Percentiles rank a stretch among this genome's conserved stretches.
Conservation (phyloP, 176 grass and related monocot genomes). For the Hyparrhenia diplandra region DNA sequence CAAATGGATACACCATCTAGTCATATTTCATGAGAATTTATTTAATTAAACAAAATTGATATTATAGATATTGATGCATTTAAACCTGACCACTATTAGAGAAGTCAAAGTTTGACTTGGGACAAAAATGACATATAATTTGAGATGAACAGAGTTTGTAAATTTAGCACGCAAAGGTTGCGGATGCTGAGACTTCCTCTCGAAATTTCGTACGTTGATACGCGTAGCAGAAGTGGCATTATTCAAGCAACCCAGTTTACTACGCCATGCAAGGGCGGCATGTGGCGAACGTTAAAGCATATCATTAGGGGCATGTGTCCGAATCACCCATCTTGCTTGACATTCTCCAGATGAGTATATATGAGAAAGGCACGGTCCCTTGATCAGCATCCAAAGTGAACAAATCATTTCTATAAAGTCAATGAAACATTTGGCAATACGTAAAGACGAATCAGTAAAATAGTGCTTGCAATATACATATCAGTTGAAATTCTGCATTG, state of each 20-base stretch:
- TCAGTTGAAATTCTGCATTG: background rate
- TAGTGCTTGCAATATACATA: background rate
- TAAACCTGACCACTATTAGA: background rate
- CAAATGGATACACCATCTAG: background rate
- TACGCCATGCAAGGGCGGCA: background rate
- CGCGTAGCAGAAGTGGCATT: background rate
- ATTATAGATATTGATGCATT: background rate
- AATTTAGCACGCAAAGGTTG: background rate
- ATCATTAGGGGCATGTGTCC: background rate
- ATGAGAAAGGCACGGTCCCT: slow-evolving; percentile 16
- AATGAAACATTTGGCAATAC: background rate
- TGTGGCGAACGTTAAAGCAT: background rate
- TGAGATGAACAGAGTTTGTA: background rate
- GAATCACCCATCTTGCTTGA: slow-evolving; percentile 12
- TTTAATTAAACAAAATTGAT: background rate
- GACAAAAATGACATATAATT: background rate
- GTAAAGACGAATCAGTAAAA: background rate
- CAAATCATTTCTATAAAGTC: background rate
- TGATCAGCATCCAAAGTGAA: slow-evolving; percentile 1
- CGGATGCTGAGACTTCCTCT: background rate
- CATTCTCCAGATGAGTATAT: slow-evolving; percentile 34
- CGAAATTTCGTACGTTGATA: background rate
- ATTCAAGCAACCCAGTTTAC: background rate
- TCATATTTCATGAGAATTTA: background rate
- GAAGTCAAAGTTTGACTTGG: background rate